Conservation (phyloP, 1,139 yeast species). For the Geotrichum histeridarum region DNA sequence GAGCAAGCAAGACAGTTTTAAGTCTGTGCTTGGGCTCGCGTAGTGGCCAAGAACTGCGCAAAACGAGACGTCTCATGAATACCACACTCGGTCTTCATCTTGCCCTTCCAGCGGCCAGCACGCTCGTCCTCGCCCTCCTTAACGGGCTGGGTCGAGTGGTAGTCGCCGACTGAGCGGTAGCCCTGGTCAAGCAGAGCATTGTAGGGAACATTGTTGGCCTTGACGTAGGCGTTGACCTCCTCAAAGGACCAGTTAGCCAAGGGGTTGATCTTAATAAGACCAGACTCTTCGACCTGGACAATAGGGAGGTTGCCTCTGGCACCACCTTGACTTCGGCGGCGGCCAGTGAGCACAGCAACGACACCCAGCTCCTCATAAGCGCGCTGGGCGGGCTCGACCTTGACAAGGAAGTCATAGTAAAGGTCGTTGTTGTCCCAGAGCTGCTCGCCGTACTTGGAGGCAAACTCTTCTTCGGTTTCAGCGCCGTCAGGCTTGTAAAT, state of each 20-base stretch:
- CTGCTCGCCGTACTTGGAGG: slow-evolving; percentile 59
- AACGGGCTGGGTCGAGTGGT: slow-evolving; percentile 90
- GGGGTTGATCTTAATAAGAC: slow-evolving; percentile 82
- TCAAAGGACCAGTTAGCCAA: slow-evolving; percentile 76
- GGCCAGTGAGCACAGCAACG: slow-evolving; percentile 84
- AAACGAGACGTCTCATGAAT: slow-evolving; percentile 78
- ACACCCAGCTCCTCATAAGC: slow-evolving; percentile 71
- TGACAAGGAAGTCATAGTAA: slow-evolving; percentile 77
- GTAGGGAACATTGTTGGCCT: slow-evolving; percentile 70
- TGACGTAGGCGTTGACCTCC: slow-evolving; percentile 66
- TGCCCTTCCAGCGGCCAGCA: slow-evolving; percentile 95
- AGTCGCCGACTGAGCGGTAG: slow-evolving; percentile 89
- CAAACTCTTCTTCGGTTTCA: slow-evolving; percentile 59
- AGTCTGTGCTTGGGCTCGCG: slow-evolving; percentile 14
- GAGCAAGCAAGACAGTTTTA: background rate
- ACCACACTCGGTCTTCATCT: slow-evolving; percentile 91
- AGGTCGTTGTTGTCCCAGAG: slow-evolving; percentile 83
- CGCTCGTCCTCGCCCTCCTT: slow-evolving; percentile 91
- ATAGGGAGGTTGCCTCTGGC: slow-evolving; percentile 68
- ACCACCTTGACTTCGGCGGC: slow-evolving; percentile 89
- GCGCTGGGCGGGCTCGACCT: slow-evolving; percentile 87
- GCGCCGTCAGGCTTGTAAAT: slow-evolving; percentile 62
- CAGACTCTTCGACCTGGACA: slow-evolving; percentile 67
- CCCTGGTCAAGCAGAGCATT: slow-evolving; percentile 81
- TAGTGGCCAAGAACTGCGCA: slow-evolving; percentile 47